Conservation (phyloP, 257 asterid species). For the Ajuga chamaepitys region DNA sequence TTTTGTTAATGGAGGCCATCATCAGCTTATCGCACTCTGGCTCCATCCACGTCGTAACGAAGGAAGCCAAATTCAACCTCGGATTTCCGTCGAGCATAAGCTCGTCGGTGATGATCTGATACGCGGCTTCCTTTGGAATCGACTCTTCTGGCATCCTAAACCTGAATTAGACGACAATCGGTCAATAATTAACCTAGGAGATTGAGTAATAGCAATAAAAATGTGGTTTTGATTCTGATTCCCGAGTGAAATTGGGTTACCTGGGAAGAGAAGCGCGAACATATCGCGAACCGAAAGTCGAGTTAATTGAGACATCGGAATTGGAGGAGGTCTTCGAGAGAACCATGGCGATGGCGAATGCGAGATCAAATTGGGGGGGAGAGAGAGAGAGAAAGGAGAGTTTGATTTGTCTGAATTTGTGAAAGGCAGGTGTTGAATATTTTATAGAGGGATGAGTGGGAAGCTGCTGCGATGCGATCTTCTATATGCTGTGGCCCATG, state of each 20-base stretch:
- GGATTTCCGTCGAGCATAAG: constrained; percentile 86
- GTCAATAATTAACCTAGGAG: too few relatives aligned
- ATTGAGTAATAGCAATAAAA: too few relatives aligned
- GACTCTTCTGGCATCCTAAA: constrained; percentile 59
- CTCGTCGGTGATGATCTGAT: constrained; percentile 74
- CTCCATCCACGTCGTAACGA: constrained; percentile 88
- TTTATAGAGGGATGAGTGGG: too few relatives aligned
- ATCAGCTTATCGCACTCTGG: constrained; percentile 76
- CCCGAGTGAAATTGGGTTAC: constrained; percentile 15
- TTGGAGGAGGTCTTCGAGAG: constrained; percentile 38
- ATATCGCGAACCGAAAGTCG: constrained; percentile 73
- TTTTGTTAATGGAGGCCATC: constrained; percentile 58
- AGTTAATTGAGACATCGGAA: constrained; percentile 46
- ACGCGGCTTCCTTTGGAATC: constrained; percentile 81
- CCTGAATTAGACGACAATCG: constrained; percentile 20
- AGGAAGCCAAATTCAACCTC: constrained; percentile 70
- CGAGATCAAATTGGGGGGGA: not conserved
- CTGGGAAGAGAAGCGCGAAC: constrained; percentile 58
- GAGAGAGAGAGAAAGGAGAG: not conserved
- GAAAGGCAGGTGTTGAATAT: too few relatives aligned
- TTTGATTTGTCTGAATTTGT: not conserved
- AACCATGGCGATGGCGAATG: constrained; percentile 36
- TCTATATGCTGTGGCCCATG: too few relatives aligned
- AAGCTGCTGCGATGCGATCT: too few relatives aligned
- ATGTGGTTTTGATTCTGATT: too few relatives aligned